Conservation (phyloP, 2,329 filamentous ascomycete genomes). For the Colletotrichum cordylinicola region DNA sequence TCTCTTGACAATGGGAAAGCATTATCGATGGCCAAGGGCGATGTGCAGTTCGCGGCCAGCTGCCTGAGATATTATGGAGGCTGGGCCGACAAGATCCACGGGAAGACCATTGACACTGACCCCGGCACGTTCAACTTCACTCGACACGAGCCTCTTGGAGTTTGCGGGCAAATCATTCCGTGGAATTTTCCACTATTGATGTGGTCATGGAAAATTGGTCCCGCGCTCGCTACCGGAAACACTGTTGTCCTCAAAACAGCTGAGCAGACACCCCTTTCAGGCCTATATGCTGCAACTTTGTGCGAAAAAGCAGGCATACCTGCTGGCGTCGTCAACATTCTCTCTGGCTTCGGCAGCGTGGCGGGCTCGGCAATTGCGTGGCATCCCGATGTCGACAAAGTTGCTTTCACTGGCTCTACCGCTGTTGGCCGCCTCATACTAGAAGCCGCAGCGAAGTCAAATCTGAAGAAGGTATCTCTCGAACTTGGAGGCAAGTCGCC, state of each 20-base stretch:
- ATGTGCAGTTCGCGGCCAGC: too few relatives aligned
- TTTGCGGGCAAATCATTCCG: background rate
- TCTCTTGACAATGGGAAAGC: too few relatives aligned
- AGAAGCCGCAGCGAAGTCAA: conserved; percentile 35
- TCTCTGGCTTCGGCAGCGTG: background rate
- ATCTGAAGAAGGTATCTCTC: conserved; percentile 50
- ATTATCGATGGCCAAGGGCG: too few relatives aligned
- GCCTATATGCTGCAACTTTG: background rate
- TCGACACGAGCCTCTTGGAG: background rate
- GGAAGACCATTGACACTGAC: background rate
- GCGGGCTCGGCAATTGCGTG: background rate
- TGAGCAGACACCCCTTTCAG: conserved; percentile 4
- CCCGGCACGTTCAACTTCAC: background rate
- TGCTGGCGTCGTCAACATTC: background rate
- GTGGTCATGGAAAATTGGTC: background rate
- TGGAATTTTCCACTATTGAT: background rate
- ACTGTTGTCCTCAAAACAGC: background rate
- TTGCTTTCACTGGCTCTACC: background rate
- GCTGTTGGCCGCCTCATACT: background rate
- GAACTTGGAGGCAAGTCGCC: conserved; percentile 52
- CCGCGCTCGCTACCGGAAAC: background rate
- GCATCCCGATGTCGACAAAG: background rate
- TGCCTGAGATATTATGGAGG: background rate
- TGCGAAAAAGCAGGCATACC: background rate
- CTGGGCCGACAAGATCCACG: background rate